These are phyloP conservation scores for Melaleuca quinquenervia DNA, from an alignment of 345 rosid species.

Conservation along the genomic window DNA sequence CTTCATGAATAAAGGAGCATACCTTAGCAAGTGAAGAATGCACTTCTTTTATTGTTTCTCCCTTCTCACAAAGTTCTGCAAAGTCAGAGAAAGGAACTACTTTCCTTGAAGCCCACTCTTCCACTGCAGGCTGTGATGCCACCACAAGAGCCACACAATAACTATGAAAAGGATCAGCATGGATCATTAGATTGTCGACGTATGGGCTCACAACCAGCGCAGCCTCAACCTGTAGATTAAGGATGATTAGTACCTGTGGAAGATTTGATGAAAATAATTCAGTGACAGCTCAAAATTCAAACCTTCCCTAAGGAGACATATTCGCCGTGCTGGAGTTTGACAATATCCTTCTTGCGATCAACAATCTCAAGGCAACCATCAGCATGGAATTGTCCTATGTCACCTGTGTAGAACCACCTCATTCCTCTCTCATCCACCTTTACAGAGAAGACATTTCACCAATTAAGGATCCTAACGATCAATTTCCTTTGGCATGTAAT, in stretches of 20 bases:
- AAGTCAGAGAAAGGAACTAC: constrained; percentile 40
- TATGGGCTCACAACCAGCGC: constrained; percentile 63
- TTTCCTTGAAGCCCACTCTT: constrained; percentile 75
- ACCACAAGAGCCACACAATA: constrained; percentile 92
- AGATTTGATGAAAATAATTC: not conserved
- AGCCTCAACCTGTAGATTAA: constrained; percentile 65
- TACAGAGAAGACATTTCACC: not conserved
- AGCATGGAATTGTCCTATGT: constrained; percentile 77
- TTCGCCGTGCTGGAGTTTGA: constrained; percentile 98
- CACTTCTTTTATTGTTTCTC: constrained; percentile 61
- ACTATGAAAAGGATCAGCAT: constrained; percentile 87
- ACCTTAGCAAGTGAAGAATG: constrained; percentile 78
- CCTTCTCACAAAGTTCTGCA: constrained; percentile 51
- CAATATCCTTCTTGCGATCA: constrained; percentile 94
- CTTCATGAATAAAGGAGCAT: not conserved
- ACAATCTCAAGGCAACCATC: constrained; percentile 98
- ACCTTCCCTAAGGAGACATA: constrained; percentile 98
- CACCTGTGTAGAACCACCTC: constrained; percentile 99
- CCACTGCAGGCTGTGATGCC: constrained; percentile 49
- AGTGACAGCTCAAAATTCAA: not conserved
- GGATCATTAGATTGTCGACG: constrained; percentile 79
- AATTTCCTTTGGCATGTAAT: not conserved
- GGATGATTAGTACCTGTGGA: not conserved
- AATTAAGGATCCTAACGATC: not conserved
- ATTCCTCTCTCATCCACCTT: constrained; percentile 92